Base-by-base conservation (phyloP, 1,284 basidiomycete species). In the Sporisorium exsertum region DNA sequence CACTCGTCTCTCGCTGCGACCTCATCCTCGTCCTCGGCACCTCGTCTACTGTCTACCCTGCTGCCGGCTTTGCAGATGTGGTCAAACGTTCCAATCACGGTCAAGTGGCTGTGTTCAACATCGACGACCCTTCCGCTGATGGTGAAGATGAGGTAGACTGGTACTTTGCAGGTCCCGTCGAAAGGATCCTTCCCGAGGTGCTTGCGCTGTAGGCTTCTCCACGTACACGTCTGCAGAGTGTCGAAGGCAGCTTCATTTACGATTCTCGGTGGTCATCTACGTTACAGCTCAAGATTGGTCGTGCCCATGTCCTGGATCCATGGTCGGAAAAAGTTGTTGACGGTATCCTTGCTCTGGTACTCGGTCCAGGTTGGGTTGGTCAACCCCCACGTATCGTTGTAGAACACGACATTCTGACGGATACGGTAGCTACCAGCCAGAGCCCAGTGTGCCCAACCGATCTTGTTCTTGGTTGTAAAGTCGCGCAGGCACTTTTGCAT, bases 11-110 rank as follows among this genome's bases (percentile, higher is more conserved):
- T 2, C 70, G 87, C 35, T 90, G 89, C 3, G 90, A 91, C 84
- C 77, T 91, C 40, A 89, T 89, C 65, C 84, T 91, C 8, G 90
- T 91, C 4, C 86, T 91, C 47, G 90, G 91, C 32, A 91, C 91
- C 2, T 90, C 90, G 1, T 89, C 90, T 1, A 89, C 88, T 18
- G 91, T 83, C 37, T 76, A 51, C 42, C 89, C 89, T 3, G 89
- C 89, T 3, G 88, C 89, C 5, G 85, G 85, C 0, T 88, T 87
- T 68, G 87, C 87, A 7, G 64, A 64, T 8, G 60, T 77, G 3
- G 87, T 89, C 9, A 73, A 83, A 54, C 66, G 72, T 2, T 26
- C 52, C 15, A 80, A 86, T 50, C 88, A 87, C 0, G 89, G 88
- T 7, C 87, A 86, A 63, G 87, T 90, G 2, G 91, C 90, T 0